These are phyloP conservation scores for Mycena leptocephala DNA, from an alignment of 768 basidiomycete genomes.

Conservation along the genomic window DNA sequence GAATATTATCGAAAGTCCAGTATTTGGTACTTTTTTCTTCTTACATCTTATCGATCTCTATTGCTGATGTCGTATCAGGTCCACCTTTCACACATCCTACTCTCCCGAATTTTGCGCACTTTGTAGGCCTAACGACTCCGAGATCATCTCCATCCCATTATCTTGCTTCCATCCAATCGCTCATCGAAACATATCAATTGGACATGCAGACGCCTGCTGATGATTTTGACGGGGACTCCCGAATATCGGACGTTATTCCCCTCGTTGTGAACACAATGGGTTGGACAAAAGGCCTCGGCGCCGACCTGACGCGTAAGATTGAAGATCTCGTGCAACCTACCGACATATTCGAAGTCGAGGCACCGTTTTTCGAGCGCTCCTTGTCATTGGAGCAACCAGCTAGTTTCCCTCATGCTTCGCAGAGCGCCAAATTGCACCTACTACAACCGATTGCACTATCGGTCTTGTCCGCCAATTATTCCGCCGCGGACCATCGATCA, in stretches of 20 bases:
- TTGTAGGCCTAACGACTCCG: slow-evolving; percentile 86
- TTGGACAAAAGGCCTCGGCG: slow-evolving; percentile 95
- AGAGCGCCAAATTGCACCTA: slow-evolving; percentile 52
- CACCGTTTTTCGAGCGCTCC: slow-evolving; percentile 44
- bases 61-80: slow-evolving; percentile 60
- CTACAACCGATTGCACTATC: slow-evolving; percentile 65
- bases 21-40: slow-evolving; percentile 72
- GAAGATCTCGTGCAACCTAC: slow-evolving; percentile 77
- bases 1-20: slow-evolving; percentile 74
- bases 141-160: slow-evolving; percentile 85
- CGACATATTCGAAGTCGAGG: slow-evolving; percentile 69
- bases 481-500: slow-evolving; percentile 80
- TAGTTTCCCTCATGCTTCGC: not conserved
- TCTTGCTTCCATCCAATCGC: slow-evolving; percentile 74
- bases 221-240: slow-evolving; percentile 47
- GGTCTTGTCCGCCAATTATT: slow-evolving; percentile 58
- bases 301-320: slow-evolving; percentile 81
- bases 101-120: slow-evolving; percentile 83
- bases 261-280: slow-evolving; percentile 97
- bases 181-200: slow-evolving; percentile 78
- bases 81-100: slow-evolving; percentile 91
- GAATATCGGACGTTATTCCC: slow-evolving; percentile 76
- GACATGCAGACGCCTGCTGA: slow-evolving; percentile 70
- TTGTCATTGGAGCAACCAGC: slow-evolving; percentile 18
- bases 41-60: not conserved